A percentile compares a stretch with the other conserved stretches of the same genome.
Conservation (phyloP, 2,329 filamentous ascomycete genomes). For the Penicillium sp. region DNA sequence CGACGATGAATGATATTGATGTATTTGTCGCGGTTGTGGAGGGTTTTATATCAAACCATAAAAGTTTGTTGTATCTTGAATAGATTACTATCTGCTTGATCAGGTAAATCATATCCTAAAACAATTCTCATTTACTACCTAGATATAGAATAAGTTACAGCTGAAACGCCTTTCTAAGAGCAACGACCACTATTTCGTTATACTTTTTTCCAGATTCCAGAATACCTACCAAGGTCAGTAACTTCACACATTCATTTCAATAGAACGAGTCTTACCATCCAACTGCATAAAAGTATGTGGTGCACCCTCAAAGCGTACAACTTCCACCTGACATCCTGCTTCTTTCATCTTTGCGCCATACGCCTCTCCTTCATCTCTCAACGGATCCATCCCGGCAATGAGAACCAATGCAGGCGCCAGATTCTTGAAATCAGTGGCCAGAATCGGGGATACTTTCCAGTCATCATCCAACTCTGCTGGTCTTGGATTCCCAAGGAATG, state of each 20-base stretch:
- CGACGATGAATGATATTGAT: neutral
- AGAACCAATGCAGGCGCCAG: constrained; percentile 37
- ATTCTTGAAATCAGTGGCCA: constrained; percentile 29
- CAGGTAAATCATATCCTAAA: too few relatives aligned
- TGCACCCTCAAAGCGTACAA: constrained; percentile 27
- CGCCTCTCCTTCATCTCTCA: constrained; percentile 38
- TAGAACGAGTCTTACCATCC: constrained; percentile 14
- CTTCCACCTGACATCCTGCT: constrained; percentile 30
- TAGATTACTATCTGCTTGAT: too few relatives aligned
- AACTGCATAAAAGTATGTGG: constrained; percentile 30
- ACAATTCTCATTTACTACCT: too few relatives aligned
- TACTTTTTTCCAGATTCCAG: constrained; percentile 27
- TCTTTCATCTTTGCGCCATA: constrained; percentile 35
- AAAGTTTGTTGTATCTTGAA: constrained; percentile 8
- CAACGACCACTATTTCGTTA: constrained; percentile 12
- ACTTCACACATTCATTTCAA: too few relatives aligned
- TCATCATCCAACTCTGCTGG: constrained; percentile 23
- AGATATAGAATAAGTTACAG: too few relatives aligned
- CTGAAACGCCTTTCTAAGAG: too few relatives aligned
- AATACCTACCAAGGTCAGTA: constrained; percentile 18
- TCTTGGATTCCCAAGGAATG: constrained; percentile 28
- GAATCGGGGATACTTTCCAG: constrained; percentile 40
- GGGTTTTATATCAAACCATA: neutral
- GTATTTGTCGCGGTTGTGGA: neutral
- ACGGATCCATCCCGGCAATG: constrained; percentile 39